Conservation (phyloP, 495 filamentous ascomycete genomes). For the Xylaria venustula region DNA sequence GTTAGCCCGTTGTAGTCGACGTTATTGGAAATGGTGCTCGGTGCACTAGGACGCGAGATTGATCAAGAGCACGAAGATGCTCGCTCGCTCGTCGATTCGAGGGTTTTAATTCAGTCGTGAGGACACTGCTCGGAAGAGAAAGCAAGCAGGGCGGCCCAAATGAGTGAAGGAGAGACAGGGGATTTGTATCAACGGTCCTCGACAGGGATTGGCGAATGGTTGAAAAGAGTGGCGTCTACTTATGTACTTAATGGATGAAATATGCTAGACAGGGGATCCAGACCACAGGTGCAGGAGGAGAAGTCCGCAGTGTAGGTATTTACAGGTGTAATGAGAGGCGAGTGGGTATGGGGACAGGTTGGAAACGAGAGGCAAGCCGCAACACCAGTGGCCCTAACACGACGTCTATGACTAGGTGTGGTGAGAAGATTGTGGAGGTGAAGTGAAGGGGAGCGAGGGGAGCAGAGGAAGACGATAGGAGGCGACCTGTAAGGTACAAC, state of each 20-base stretch:
- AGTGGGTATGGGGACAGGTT: background rate
- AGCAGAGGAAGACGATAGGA: background rate
- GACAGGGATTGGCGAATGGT: background rate
- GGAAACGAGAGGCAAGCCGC: conserved; percentile 4
- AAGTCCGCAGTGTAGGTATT: background rate
- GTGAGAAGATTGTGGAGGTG: conserved; percentile 6
- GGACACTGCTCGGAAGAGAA: background rate
- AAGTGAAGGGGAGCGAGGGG: background rate
- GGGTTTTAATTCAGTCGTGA: background rate
- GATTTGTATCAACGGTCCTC: background rate
- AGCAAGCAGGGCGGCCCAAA: background rate
- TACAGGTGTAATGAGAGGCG: background rate
- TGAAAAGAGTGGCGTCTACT: conserved; percentile 10
- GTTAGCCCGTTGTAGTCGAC: background rate
- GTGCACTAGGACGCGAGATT: background rate
- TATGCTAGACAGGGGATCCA: background rate
- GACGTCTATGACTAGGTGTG: background rate
- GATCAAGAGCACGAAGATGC: background rate
- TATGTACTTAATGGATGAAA: too few relatives aligned
- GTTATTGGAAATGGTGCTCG: background rate
- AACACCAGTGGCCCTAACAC: conserved; percentile 7
- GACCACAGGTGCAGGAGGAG: background rate
- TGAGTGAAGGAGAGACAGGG: conserved; percentile 9
- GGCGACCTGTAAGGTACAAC: conserved; percentile 4
- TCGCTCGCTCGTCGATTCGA: background rate